Evolutionary conservation across 306 rosid species (phyloP), one percentile per base, ranked within the genome.

Genomic region (Vigna trinervia): DNA sequence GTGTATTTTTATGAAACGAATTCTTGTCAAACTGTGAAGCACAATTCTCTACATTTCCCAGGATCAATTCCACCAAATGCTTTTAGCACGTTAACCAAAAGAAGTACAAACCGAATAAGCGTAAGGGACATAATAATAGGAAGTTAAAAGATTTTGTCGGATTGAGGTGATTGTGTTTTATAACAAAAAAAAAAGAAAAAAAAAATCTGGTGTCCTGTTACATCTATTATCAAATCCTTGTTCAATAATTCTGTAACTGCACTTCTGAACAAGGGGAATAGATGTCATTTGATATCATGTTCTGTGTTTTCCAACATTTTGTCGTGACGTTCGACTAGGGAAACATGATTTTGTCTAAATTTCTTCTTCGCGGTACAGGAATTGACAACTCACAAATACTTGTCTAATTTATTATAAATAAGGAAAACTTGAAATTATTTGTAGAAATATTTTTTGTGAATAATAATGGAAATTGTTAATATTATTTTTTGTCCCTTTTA

Each of bases 201-300:
- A 17, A 63, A 63, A 17, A 15, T 30, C 46, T 41, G 5, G 52
- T 65, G 28, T 9, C 34, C 2, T 14, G 2, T 6, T 15, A 8
- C 34, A 7, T 34, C 2, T 30, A 28, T 19, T 19, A 20, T 65
- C 12, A 34, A 28, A 28, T 13, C 5, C 15, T 47, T 2, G 36
- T 17, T 75, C 72, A 63, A 50, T 75, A 50, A 62, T 75, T 34
- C 1, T 48, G 60, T 32, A 2, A 30, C 13, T 32, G 19, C 28
- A 4, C 36, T 60, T 74, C 10, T 61, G 8, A 74, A 46, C 47
- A 14, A 14, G 66, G 15, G 17, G 19, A 58, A 46, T n/a, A 50
- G 41, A 15, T 43, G 34, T 22, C 26, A 8, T 62, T 6, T 47
- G 43, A 59, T 26, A 19, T 32, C 10, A 30, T 46, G 79, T 48